Percentiles rank a stretch among this genome's conserved stretches.
Evolutionary conservation across 805 yeast genomes (phyloP).

Genomic region (Ogataea saltuana): DNA sequence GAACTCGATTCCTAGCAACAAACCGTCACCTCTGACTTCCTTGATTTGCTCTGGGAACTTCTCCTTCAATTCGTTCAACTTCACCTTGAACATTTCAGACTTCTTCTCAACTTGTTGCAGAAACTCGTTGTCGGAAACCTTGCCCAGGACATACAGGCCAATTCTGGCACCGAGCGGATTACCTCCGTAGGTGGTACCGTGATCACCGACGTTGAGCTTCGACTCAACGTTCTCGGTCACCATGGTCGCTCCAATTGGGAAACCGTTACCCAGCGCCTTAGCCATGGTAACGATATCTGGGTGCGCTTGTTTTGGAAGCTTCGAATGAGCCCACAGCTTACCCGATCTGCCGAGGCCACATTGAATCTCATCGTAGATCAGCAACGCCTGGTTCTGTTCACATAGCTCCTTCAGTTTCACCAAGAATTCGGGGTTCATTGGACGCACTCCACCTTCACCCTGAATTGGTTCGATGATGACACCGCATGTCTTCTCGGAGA

Average conservation of each 20-base stretch:
- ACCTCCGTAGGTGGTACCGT: slow-evolving; percentile 98
- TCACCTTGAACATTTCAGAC: slow-evolving; percentile 54
- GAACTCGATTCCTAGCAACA: slow-evolving; percentile 82
- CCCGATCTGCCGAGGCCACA: slow-evolving; percentile 96
- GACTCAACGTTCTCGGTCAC: slow-evolving; percentile 77
- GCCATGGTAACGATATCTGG: slow-evolving; percentile 96
- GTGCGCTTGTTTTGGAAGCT: slow-evolving; percentile 74
- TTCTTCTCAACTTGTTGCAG: slow-evolving; percentile 60
- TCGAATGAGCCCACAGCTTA: slow-evolving; percentile 86
- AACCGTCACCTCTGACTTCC: slow-evolving; percentile 85
- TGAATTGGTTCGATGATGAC: slow-evolving; percentile 96
- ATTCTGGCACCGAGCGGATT: slow-evolving; percentile 89
- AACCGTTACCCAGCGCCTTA: slow-evolving; percentile 95
- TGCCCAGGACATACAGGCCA: slow-evolving; percentile 72
- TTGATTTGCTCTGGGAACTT: slow-evolving; percentile 61
- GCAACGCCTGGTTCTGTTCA: slow-evolving; percentile 63
- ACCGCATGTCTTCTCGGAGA: slow-evolving; percentile 74
- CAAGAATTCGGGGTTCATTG: slow-evolving; percentile 64
- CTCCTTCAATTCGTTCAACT: slow-evolving; percentile 50
- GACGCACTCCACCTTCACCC: slow-evolving; percentile 95
- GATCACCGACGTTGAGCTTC: slow-evolving; percentile 84
- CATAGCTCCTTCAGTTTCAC: slow-evolving; percentile 66
- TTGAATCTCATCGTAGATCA: slow-evolving; percentile 94
- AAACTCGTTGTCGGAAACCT: slow-evolving; percentile 61
- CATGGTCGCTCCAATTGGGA: slow-evolving; percentile 93